Conservation (phyloP, 2,329 filamentous ascomycete species). For the Sordariomycetes sp. region DNA sequence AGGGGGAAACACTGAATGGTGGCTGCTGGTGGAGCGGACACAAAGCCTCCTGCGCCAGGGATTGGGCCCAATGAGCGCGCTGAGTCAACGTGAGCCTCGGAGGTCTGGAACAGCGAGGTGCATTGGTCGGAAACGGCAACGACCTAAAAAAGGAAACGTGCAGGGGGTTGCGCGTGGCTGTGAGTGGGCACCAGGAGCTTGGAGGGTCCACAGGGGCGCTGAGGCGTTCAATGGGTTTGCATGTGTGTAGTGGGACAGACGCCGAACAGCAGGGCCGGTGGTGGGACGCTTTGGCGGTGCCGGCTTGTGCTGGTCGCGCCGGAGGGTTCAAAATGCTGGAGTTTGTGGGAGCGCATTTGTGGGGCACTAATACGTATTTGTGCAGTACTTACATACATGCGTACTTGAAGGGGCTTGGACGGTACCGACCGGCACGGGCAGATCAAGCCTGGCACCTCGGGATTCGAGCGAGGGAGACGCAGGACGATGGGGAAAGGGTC, state of each 20-base stretch:
- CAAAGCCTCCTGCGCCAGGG: not conserved
- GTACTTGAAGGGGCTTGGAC: not conserved
- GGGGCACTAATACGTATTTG: too few species aligned
- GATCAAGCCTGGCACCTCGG: not conserved
- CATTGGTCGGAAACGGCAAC: not conserved
- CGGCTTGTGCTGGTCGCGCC: not conserved
- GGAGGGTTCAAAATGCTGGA: not conserved
- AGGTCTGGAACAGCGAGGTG: not conserved
- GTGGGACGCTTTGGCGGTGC: not conserved
- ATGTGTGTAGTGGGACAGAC: not conserved
- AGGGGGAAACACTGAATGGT: not conserved
- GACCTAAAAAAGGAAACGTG: not conserved
- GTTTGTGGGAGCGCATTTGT: too few species aligned
- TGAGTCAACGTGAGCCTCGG: not conserved
- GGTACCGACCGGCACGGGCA: not conserved
- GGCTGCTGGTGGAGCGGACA: not conserved
- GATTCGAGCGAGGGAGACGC: not conserved
- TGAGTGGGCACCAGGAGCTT: not conserved
- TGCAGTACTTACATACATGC: too few species aligned
- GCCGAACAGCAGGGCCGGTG: not conserved
- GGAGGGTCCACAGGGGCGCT: not conserved
- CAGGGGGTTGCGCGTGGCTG: not conserved
- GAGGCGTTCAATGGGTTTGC: too few species aligned
- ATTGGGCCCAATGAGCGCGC: not conserved
- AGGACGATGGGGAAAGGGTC: not conserved